These are phyloP conservation scores for Chiua virens DNA, from an alignment of 768 basidiomycete genomes.

Conservation along the genomic window DNA sequence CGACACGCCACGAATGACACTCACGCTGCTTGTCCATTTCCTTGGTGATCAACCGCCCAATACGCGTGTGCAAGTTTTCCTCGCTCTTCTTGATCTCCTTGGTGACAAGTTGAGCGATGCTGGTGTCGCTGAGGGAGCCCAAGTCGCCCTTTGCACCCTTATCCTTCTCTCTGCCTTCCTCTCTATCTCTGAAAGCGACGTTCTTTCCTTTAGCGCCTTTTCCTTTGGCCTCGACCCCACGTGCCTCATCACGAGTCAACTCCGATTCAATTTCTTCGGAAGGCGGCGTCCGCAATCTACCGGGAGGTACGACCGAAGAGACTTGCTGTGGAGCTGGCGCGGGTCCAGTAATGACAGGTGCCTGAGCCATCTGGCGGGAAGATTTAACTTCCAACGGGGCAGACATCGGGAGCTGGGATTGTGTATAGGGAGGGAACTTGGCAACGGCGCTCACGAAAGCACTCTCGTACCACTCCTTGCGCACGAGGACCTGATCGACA, in stretches of 20 bases:
- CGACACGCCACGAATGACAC: slow-evolving; percentile 29
- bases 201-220: slow-evolving; percentile 57
- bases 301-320: slow-evolving; percentile 31
- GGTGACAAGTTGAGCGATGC: slow-evolving; percentile 57
- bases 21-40: slow-evolving; percentile 90
- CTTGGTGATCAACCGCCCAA: slow-evolving; percentile 77
- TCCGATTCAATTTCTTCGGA: slow-evolving; percentile 76
- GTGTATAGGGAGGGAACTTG: slow-evolving; percentile 58
- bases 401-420: slow-evolving; percentile 29
- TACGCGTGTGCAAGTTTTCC: slow-evolving; percentile 71
- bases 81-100: slow-evolving; percentile 85
- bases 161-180: slow-evolving; percentile 45
- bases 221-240: slow-evolving; percentile 47
- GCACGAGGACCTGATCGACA: slow-evolving; percentile 84
- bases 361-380: slow-evolving; percentile 29
- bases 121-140: slow-evolving; percentile 47
- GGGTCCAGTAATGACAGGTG: slow-evolving; percentile 27
- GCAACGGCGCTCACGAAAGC: slow-evolving; percentile 55
- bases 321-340: slow-evolving; percentile 12
- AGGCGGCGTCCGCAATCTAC: slow-evolving; percentile 63
- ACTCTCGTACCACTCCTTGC: slow-evolving; percentile 82
- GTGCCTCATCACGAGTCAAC: slow-evolving; percentile 57
- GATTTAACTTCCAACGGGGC: slow-evolving; percentile 24
- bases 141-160: slow-evolving; percentile 27
- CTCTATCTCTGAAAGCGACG: slow-evolving; percentile 61